Conservation (phyloP, 73 alveolate species). For the Paramecium sexaurelia region DNA sequence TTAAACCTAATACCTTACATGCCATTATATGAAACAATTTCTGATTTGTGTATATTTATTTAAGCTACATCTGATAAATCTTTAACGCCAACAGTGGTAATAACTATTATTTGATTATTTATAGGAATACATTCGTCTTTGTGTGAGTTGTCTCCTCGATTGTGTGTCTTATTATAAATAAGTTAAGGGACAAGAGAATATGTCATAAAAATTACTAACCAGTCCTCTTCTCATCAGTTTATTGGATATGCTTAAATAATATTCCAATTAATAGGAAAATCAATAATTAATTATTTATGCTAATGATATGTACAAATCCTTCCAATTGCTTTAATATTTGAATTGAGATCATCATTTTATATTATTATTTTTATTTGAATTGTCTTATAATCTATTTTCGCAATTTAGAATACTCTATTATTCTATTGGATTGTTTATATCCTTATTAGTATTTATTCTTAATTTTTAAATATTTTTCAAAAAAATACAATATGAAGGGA, state of each 20-base stretch:
- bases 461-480: constrained; percentile 19
- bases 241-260: neutral
- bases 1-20: neutral
- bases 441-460: neutral
- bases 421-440: neutral
- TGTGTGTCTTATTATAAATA: constrained; percentile 7
- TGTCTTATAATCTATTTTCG: neutral
- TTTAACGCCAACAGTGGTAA: constrained; percentile 33
- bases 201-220: neutral
- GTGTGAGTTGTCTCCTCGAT: constrained; percentile 8
- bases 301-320: neutral
- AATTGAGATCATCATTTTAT: neutral
- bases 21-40: neutral
- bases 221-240: neutral
- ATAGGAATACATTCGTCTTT: constrained; percentile 12
- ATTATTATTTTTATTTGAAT: neutral
- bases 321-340: neutral
- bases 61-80: constrained; percentile 8
- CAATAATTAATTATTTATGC: neutral
- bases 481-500: constrained; percentile 20
- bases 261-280: neutral
- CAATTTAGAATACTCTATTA: neutral
- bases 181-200: neutral
- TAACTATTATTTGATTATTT: neutral
- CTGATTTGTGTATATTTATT: neutral